Evolutionary conservation across 129 eudicot genomes (phyloP).

Genomic region (Artemisia tridentata): DNA sequence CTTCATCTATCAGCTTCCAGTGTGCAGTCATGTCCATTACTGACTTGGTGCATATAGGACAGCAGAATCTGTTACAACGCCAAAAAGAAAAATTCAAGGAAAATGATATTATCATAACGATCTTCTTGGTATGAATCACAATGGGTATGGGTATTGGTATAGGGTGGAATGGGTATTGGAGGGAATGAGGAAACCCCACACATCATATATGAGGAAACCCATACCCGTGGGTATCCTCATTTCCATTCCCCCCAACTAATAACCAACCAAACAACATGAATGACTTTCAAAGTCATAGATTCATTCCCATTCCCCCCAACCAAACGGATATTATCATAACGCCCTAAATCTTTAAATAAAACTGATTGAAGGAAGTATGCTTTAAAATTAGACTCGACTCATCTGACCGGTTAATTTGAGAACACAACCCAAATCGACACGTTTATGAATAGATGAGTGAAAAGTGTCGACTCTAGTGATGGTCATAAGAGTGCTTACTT

Average conservation of each 20-base stretch:
- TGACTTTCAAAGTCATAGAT: no score
- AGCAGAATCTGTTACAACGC: conserved; percentile 55
- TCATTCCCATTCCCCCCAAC: no score
- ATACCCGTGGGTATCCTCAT: no score
- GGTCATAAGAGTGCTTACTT: conserved; percentile 67
- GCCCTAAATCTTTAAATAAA: not conserved
- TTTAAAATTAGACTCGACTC: not conserved
- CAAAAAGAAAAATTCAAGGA: not conserved
- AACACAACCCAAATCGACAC: not conserved
- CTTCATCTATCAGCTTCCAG: conserved; percentile 93
- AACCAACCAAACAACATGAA: no score
- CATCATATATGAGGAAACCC: no score
- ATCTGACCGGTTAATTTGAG: not conserved
- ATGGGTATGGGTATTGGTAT: no score
- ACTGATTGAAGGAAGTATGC: not conserved
- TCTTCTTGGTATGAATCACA: no score
- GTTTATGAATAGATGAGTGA: not conserved
- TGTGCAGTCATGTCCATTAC: conserved; percentile 81
- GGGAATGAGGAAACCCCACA: no score
- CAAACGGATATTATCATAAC: not conserved
- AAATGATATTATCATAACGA: not conserved
- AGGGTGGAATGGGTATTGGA: no score
- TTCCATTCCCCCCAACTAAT: no score
- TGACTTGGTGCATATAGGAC: conserved; percentile 91
- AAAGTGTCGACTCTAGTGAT: no score